Conservation (phyloP, 306 rosid species). For the Dalbergia cochinchinensis region DNA sequence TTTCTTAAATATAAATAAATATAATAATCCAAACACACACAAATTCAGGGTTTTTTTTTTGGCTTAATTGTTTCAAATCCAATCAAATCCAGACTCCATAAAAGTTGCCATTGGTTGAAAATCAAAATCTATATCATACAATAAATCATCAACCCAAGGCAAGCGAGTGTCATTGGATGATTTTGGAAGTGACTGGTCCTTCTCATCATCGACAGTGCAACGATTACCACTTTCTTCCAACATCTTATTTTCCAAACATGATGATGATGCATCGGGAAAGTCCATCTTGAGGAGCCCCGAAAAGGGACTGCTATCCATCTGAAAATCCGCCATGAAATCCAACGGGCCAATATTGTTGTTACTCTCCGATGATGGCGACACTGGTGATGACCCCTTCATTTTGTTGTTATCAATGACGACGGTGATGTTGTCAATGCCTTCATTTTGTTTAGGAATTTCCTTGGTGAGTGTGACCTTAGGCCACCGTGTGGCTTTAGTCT, state of each 20-base stretch:
- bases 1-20: not conserved
- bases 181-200: conserved; percentile 11
- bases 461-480: conserved; percentile 43
- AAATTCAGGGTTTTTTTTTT: not conserved
- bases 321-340: conserved; percentile 57
- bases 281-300: conserved; percentile 59
- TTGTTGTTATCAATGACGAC: not conserved
- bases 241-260: conserved; percentile 32
- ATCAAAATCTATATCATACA: conserved; percentile 46
- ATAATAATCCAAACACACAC: conserved; percentile 5
- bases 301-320: conserved; percentile 53
- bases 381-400: not conserved
- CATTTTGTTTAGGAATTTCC: not conserved
- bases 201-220: not conserved
- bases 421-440: not conserved
- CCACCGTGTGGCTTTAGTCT: conserved; percentile 68
- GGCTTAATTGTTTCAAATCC: conserved; percentile 37
- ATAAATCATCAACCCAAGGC: conserved; percentile 40
- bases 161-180: conserved; percentile 27
- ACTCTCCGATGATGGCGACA: conserved; percentile 18
- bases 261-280: conserved; percentile 34
- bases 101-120: conserved; percentile 44
- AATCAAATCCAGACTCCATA: conserved; percentile 54
- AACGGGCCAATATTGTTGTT: conserved; percentile 4
- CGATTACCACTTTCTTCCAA: conserved; percentile 8